Evolutionary conservation across 2,329 filamentous ascomycete species (phyloP).

Genomic region (Ambrosiella xylebori): DNA sequence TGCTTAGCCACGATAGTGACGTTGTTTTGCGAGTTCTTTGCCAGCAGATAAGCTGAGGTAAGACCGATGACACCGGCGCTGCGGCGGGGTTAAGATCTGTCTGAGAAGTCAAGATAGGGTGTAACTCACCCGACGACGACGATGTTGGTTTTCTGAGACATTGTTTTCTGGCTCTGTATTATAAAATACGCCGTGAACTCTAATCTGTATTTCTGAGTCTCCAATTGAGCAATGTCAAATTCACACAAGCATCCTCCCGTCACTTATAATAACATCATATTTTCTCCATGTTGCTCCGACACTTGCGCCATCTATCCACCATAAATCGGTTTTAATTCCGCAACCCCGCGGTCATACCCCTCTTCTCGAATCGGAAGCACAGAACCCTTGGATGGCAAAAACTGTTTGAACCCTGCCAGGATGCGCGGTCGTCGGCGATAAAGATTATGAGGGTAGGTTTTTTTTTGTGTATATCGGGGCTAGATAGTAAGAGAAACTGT

Average conservation of each 20-base stretch:
- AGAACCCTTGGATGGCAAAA: not conserved
- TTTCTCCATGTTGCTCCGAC: not conserved
- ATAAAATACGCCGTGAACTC: too few relatives aligned
- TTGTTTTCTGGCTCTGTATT: not conserved
- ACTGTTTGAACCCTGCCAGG: not conserved
- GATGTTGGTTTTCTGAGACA: constrained; percentile 9
- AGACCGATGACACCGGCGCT: constrained; percentile 35
- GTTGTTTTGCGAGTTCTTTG: constrained; percentile 26
- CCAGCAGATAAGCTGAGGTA: constrained; percentile 32
- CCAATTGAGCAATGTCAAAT: too few relatives aligned
- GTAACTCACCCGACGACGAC: constrained; percentile 11
- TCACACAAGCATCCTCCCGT: too few relatives aligned
- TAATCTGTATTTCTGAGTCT: too few relatives aligned
- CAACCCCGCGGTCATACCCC: not conserved
- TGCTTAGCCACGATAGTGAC: constrained; percentile 68
- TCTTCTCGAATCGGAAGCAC: not conserved
- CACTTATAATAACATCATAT: not conserved
- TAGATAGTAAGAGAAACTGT: too few relatives aligned
- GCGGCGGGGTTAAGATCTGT: constrained; percentile 1
- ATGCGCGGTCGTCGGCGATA: not conserved
- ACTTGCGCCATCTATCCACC: not conserved
- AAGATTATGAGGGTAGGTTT: not conserved
- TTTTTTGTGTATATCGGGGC: too few relatives aligned
- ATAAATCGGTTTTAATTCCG: not conserved
- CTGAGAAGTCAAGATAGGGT: not conserved